Evolutionary conservation across 208 protist species (phyloP).

Genomic region (Trypanosomatidae sp.): DNA sequence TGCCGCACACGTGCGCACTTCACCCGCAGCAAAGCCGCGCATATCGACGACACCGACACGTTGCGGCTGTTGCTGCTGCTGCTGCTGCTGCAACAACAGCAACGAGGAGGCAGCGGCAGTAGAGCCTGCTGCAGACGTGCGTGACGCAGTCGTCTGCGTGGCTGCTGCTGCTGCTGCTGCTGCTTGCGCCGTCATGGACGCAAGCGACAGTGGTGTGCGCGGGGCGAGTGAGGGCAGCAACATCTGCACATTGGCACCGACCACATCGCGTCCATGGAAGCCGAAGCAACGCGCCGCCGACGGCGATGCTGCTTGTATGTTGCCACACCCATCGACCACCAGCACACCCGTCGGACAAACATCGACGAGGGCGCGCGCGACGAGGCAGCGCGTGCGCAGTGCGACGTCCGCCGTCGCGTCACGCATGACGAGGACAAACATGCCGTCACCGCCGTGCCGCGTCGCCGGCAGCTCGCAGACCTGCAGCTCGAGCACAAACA

Average conservation of each 20-base stretch:
- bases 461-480: not conserved
- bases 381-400: not conserved
- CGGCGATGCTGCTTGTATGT: conserved; percentile 11
- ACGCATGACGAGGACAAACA: not conserved
- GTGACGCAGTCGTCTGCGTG: no score
- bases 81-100: no score
- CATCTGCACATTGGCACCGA: conserved; percentile 27
- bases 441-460: not conserved
- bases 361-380: not conserved
- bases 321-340: conserved; percentile 9
- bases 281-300: conserved; percentile 17
- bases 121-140: no score
- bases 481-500: not conserved
- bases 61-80: no score
- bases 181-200: no score
- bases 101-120: no score
- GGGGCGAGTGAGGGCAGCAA: conserved; percentile 16
- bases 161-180: no score
- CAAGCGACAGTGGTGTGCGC: no score
- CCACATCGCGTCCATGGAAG: conserved; percentile 7
- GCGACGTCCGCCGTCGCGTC: not conserved
- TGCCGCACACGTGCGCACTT: no score
- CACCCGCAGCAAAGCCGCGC: no score
- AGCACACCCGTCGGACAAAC: conserved; percentile 5
- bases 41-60: no score